A percentile compares a stretch with the other conserved stretches of the same genome.
phyloP scores from a whole-genome alignment of 1,284 basidiomycete genomes.

The Phaffia rhodozyma region DNA sequence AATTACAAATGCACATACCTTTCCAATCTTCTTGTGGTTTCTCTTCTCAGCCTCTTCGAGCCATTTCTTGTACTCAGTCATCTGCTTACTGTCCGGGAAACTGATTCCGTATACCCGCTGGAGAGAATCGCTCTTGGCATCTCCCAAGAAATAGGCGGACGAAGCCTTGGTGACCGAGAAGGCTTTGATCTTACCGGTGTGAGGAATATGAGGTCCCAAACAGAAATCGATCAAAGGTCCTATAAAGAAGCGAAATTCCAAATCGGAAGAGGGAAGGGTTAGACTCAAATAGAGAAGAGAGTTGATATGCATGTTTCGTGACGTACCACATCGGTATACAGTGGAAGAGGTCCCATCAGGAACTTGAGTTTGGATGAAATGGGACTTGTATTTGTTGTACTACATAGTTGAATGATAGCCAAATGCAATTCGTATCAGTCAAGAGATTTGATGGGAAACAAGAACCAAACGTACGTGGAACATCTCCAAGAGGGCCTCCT shows the following conservation, averaged over 20 bases:
- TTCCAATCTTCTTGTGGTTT: constrained; percentile 92
- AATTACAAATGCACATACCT: constrained; percentile 37
- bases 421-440: constrained; percentile 16
- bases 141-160: constrained; percentile 95
- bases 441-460: background rate
- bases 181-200: constrained; percentile 95
- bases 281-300: background rate
- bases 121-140: constrained; percentile 84
- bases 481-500: constrained; percentile 92
- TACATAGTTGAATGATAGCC: constrained; percentile 30
- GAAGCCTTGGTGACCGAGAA: constrained; percentile 95
- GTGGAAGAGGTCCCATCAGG: constrained; percentile 95
- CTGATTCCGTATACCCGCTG: constrained; percentile 98
- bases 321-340: constrained; percentile 82
- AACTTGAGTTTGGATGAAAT: constrained; percentile 91
- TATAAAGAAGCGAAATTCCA: background rate
- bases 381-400: constrained; percentile 99
- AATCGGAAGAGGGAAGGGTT: background rate
- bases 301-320: background rate
- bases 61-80: constrained; percentile 92
- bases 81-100: constrained; percentile 95
- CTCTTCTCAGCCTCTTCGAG: constrained; percentile 93
- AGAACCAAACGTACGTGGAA: constrained; percentile 57
- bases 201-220: constrained; percentile 91
- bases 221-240: constrained; percentile 92